Conservation (phyloP, 108 stramenopile species). For the Epipyxis sp. region DNA sequence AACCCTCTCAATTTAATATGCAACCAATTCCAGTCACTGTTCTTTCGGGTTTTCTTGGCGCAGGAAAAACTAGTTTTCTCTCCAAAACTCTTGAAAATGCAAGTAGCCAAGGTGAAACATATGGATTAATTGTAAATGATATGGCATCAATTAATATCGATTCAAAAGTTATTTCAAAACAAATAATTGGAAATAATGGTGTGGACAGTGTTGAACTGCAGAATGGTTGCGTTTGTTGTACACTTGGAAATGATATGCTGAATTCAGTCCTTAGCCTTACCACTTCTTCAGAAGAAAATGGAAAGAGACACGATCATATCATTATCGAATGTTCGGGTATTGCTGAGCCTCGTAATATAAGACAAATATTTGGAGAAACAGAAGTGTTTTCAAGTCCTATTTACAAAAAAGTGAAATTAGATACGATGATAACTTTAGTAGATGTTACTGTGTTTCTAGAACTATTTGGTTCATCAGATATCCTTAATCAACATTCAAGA, state of each 20-base stretch:
- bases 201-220: constrained; percentile 72
- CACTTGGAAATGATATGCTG: constrained; percentile 70
- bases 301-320: constrained; percentile 72
- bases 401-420: constrained; percentile 51
- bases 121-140: constrained; percentile 91
- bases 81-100: constrained; percentile 74
- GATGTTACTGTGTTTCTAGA: constrained; percentile 70
- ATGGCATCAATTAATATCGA: constrained; percentile 87
- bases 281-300: constrained; percentile 38
- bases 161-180: constrained; percentile 30
- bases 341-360: constrained; percentile 74
- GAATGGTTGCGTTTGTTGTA: constrained; percentile 86
- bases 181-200: background rate
- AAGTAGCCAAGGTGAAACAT: constrained; percentile 65
- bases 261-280: constrained; percentile 37
- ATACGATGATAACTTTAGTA: constrained; percentile 86
- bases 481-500: constrained; percentile 26
- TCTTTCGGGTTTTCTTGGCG: constrained; percentile 84
- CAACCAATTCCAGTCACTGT: constrained; percentile 89
- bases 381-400: constrained; percentile 35
- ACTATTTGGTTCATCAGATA: constrained; percentile 7
- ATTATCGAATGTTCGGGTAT: constrained; percentile 68
- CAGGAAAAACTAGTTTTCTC: constrained; percentile 89
- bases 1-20: too few relatives aligned
- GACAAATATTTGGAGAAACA: constrained; percentile 69